Evolutionary conservation across 116 monocot species (phyloP).

Genomic region (Iris pallida): DNA sequence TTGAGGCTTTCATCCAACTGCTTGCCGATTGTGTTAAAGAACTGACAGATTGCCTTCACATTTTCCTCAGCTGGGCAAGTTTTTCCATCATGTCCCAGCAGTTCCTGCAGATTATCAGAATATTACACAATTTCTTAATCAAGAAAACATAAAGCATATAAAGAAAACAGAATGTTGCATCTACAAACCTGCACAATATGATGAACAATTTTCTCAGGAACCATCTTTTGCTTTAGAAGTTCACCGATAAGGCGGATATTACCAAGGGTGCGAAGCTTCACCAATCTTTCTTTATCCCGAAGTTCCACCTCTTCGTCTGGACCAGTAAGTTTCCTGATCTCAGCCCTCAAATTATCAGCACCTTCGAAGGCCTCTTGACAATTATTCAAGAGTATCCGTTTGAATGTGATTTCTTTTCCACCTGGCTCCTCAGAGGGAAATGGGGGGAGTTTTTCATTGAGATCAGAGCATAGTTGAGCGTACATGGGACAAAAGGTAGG

Average conservation of each 20-base stretch:
- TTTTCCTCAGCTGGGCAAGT: conserved; percentile 86
- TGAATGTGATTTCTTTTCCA: conserved; percentile 87
- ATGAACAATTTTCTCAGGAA: conserved; percentile 82
- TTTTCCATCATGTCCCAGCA: conserved; percentile 62
- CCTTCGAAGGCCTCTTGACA: conserved; percentile 99
- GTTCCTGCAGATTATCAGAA: conserved; percentile 40
- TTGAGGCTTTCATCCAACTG: conserved; percentile 87
- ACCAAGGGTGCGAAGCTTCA: conserved; percentile 85
- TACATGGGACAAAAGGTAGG: conserved; percentile 99
- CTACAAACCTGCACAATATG: conserved; percentile 85
- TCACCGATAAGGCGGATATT: conserved; percentile 95
- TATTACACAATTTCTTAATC: not conserved
- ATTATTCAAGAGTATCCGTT: conserved; percentile 74
- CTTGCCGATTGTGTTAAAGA: conserved; percentile 93
- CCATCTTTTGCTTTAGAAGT: conserved; percentile 89
- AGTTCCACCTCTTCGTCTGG: conserved; percentile 76
- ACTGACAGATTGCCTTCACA: conserved; percentile 90
- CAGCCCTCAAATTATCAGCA: conserved; percentile 57
- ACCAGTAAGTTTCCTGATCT: conserved; percentile 58
- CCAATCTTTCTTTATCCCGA: conserved; percentile 72
- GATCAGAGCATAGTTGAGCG: conserved; percentile 76
- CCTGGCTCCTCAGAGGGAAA: conserved; percentile 74
- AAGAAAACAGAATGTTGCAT: conserved; percentile 4
- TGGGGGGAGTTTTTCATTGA: conserved; percentile 61
- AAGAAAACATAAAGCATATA: not conserved